Evolutionary conservation across 345 rosid species (phyloP).

Genomic region (Eutrema yunnanense): DNA sequence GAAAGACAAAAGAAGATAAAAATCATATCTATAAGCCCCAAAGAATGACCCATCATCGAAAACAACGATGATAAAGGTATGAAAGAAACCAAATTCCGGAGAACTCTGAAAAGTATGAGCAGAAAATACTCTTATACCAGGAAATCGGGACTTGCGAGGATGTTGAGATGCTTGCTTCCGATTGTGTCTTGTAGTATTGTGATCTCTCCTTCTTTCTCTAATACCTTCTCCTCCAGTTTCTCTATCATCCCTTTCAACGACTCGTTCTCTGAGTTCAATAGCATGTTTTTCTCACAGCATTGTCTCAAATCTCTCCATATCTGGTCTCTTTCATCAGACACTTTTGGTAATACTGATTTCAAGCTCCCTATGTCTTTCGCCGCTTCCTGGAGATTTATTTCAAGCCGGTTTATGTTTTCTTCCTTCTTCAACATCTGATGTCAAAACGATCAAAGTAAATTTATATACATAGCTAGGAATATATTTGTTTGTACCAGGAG

Average conservation of each 20-base stretch:
- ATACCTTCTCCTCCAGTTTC: conserved; percentile 66
- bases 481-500: background rate
- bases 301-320: conserved; percentile 82
- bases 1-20: background rate
- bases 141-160: conserved; percentile 55
- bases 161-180: conserved; percentile 44
- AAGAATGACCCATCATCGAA: background rate
- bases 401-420: conserved; percentile 46
- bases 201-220: conserved; percentile 87
- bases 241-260: conserved; percentile 62
- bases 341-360: conserved; percentile 57
- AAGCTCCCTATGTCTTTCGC: conserved; percentile 44
- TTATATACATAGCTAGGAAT: background rate
- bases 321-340: conserved; percentile 70
- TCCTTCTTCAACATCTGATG: conserved; percentile 76
- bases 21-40: conserved; percentile 4
- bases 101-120: background rate
- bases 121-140: conserved; percentile 27
- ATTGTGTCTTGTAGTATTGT: conserved; percentile 76
- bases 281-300: conserved; percentile 80
- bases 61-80: background rate
- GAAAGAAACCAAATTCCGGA: background rate
- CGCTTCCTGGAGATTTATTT: conserved; percentile 56
- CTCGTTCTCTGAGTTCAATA: conserved; percentile 63
- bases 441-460: background rate